Percentiles rank a stretch among this genome's conserved stretches.
Conservation (phyloP, 306 rosid genomes). For the Prunus persica region DNA sequence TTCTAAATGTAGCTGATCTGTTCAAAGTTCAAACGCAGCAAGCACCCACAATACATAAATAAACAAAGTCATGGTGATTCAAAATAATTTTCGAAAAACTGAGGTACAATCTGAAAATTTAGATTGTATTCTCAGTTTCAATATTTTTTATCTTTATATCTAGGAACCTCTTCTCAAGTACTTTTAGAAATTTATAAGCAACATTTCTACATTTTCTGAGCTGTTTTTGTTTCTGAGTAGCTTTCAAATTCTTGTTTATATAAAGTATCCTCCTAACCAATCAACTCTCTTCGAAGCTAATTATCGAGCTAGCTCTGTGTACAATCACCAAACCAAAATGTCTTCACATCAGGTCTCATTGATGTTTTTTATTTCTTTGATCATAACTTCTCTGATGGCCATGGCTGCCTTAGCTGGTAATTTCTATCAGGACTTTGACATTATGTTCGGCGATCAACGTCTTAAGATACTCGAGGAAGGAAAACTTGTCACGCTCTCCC, state of each 20-base stretch:
- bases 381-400: neutral
- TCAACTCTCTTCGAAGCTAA: no score
- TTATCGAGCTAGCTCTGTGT: no score
- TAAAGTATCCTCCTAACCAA: neutral
- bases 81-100: neutral
- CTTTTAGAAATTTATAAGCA: neutral
- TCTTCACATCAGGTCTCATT: neutral
- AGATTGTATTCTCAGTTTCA: neutral
- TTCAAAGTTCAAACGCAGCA: neutral
- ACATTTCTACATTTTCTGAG: neutral
- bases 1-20: neutral
- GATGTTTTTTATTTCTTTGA: constrained; percentile 1
- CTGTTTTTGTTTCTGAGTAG: neutral
- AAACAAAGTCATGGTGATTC: neutral
- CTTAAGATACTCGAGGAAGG: constrained; percentile 52
- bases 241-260: neutral
- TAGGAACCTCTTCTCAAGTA: neutral
- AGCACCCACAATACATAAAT: neutral
- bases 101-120: neutral
- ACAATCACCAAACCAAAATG: constrained; percentile 8
- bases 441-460: constrained; percentile 56
- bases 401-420: constrained; percentile 36
- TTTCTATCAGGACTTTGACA: constrained; percentile 53
- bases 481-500: constrained; percentile 51
- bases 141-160: neutral